phyloP scores from a whole-genome alignment of 2,329 filamentous ascomycete species.

The Cladosporium sp. region DNA sequence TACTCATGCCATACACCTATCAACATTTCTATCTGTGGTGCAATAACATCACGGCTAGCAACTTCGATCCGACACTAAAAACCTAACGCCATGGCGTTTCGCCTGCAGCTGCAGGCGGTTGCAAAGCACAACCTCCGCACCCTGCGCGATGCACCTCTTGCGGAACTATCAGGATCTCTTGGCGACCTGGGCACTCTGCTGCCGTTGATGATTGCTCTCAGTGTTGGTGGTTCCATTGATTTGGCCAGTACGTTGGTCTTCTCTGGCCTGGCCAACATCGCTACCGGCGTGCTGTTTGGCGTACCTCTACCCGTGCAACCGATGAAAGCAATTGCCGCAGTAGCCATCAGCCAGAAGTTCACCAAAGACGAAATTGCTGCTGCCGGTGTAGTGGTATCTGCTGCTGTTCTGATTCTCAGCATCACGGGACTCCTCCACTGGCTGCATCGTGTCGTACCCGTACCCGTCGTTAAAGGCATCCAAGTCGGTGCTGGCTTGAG shows the following conservation, averaged over 20 bases:
- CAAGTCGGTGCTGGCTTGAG: conserved; percentile 89
- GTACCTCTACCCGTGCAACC: conserved; percentile 90
- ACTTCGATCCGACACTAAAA: not conserved
- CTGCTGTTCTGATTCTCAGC: conserved; percentile 73
- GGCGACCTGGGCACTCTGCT: conserved; percentile 89
- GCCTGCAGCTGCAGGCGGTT: conserved; percentile 29
- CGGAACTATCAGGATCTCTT: conserved; percentile 84
- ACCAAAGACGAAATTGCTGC: conserved; percentile 72
- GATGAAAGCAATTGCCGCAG: conserved; percentile 85
- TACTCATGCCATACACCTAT: not conserved
- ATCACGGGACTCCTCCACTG: conserved; percentile 74
- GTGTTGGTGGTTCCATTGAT: conserved; percentile 74
- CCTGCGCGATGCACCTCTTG: conserved; percentile 56
- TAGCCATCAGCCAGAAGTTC: conserved; percentile 72
- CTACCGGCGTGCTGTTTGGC: conserved; percentile 79
- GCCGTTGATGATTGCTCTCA: conserved; percentile 83
- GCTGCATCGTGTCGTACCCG: conserved; percentile 72
- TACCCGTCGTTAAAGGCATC: conserved; percentile 90
- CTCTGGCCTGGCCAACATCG: conserved; percentile 81
- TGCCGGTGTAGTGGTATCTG: conserved; percentile 77
- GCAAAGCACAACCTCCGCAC: conserved; percentile 56
- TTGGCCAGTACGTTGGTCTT: conserved; percentile 84
- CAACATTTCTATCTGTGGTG: not conserved
- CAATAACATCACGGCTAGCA: not conserved
- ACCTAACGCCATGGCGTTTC: not conserved